Evolutionary conservation across 2,329 filamentous ascomycete species (phyloP), one percentile per base, ranked within the genome.

Genomic region (Xylaria sp.): DNA sequence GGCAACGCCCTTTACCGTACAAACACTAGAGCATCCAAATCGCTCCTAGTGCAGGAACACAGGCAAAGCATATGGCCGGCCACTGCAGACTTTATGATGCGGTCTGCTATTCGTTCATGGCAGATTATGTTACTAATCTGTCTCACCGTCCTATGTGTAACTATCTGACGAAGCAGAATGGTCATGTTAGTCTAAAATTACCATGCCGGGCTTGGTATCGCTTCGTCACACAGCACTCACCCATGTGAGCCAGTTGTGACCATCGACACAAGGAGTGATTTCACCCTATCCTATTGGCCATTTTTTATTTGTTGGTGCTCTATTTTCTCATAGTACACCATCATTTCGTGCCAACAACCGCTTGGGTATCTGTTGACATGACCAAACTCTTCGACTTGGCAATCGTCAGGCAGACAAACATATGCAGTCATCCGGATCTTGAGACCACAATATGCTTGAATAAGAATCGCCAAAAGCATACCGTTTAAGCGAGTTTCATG

Each of bases 111-210:
- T 59, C 47, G 38, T 37, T 9, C 59, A 33, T 21, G 7, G 8
- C 37, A 8, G 42, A 57, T 45, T 23, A 46, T 43, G 42, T 55
- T 55, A 52, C 53, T 42, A 52, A 47, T 45, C 9, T 31, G 58
- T 64, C 57, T 61, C 51, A 58, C 54, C 38, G 21, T 49, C 25
- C 28, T 35, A 17, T 46, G 47, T 64, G 58, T 43, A 53, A 54
- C 11, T 46, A 47, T 61, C 53, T 37, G 49, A 54, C 55, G 21
- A 53, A 40, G 28, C 31, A 52, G 35, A 14, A 49, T 31, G 33
- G 19, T 31, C 9, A 46, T 17, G 6, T 19, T 21, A 37, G 49
- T 25, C 43, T 17, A 31, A 6, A n/a, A 23, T 11, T 46, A 14
- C 47, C 46, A 37, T 47, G 7, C 14, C 45, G 17, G 8, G 31